Base-by-base conservation (phyloP, 139 green algal genomes). In the Tetraselmis chui region DNA sequence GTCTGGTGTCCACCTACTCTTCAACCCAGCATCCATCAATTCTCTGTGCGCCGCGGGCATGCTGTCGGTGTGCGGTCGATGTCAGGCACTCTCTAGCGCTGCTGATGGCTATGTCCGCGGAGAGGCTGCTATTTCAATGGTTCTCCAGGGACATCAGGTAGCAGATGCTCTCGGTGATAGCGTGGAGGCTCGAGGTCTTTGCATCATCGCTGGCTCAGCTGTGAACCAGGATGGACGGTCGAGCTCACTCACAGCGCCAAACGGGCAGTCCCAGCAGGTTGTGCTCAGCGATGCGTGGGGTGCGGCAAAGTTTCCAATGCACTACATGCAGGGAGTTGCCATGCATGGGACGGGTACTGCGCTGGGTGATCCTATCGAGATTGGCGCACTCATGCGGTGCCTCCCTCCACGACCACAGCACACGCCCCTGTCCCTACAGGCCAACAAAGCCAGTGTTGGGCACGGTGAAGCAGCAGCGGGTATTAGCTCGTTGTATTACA, bases 391-490 rank as follows among this genome's bases (percentile, higher is more conserved):
- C 45, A 67, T 67, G 83, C 87, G 2, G 82, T 88, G 5, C 80
- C 89, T 24, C 29, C 18, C 45, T 84, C 59, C 26, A 88, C 32
- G 77, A 82, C 29, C 67, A 75, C 5, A 76, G 82, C 0, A 86
- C 89, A 24, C 86, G 86, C 45, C 45, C 18, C 45, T 67, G 45
- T 18, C 18, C 11, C 59, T 97, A 32, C 88, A 91, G 1, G 87
- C 93, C 59, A 92, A 91, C 29, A 2, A 90, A 93, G 84, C 84
- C 89, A 0, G 91, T 78, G 0, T 84, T 88, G 25, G 91, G 89
- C 31, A 82, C 25, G 27, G 59, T 88, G 76, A 83, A 87, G 83
- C 45, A 92, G 45, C 75, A 84, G 94, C 95, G 2, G 95, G 95
- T 32, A 84, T 94, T 0, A 67, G 45, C 83, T 92, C 30, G 95